Evolutionary conservation across 31 red algal genomes (phyloP).

Genomic region (Odonthalia washingtoniensis): DNA sequence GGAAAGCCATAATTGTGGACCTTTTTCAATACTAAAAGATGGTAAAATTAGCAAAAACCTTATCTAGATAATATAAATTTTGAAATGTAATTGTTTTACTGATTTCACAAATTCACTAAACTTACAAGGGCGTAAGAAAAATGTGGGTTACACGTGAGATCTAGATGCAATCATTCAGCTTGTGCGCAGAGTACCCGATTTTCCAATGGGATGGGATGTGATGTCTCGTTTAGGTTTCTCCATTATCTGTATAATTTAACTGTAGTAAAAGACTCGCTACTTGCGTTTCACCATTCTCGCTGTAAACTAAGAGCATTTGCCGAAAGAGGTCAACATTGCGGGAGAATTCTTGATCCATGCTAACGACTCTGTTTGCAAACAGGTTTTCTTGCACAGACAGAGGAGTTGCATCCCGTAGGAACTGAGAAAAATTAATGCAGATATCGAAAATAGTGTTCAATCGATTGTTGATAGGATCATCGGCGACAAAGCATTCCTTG

Average conservation of each 20-base stretch:
- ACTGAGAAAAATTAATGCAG: constrained; percentile 45
- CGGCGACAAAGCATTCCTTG: constrained; percentile 62
- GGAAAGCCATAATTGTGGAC: constrained; percentile 55
- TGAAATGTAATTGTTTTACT: too few relatives aligned
- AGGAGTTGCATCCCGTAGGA: constrained; percentile 2
- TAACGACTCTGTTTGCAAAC: constrained; percentile 7
- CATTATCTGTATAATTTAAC: constrained; percentile 25
- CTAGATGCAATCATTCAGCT: too few relatives aligned
- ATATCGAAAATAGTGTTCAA: constrained; percentile 37
- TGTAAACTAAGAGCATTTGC: constrained; percentile 19
- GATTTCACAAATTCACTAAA: too few relatives aligned
- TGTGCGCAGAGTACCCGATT: too few relatives aligned
- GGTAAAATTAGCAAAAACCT: too few relatives aligned
- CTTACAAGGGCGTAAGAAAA: too few relatives aligned
- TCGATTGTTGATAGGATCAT: constrained; percentile 49
- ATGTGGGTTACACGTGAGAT: too few relatives aligned
- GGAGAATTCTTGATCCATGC: constrained; percentile 2
- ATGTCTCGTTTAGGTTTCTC: too few relatives aligned
- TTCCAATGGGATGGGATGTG: too few relatives aligned
- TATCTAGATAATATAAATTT: too few relatives aligned
- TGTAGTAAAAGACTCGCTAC: constrained; percentile 5
- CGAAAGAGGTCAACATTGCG: constrained; percentile 41
- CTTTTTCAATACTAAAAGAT: too few relatives aligned
- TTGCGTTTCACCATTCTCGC: constrained; percentile 7
- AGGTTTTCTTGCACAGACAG: background rate